A percentile compares a stretch with the other conserved stretches of the same genome.
phyloP scores from a whole-genome alignment of 106 monocot genomes.

The Apostasia shenzhenica region DNA sequence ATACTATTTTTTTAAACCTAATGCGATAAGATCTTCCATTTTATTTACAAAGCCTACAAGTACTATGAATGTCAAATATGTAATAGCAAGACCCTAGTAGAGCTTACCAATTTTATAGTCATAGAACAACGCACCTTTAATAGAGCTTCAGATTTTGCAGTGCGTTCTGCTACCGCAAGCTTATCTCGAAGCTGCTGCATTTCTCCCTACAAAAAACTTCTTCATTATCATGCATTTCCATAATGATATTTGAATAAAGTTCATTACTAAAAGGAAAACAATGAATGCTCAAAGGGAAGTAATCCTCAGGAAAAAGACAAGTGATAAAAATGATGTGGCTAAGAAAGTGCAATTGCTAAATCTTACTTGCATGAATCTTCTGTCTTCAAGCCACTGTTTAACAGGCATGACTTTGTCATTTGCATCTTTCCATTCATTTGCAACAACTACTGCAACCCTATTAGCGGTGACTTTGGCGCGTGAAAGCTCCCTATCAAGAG shows the following conservation, averaged over 20 bases:
- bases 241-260: not conserved
- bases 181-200: slow-evolving; percentile 84
- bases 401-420: slow-evolving; percentile 95
- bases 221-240: not conserved
- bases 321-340: too few relatives aligned
- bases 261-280: not conserved
- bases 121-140: slow-evolving; percentile 32
- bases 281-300: not conserved
- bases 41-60: too few relatives aligned
- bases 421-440: slow-evolving; percentile 90
- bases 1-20: too few relatives aligned
- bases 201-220: slow-evolving; percentile 37
- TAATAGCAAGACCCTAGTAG: too few relatives aligned
- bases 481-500: slow-evolving; percentile 66
- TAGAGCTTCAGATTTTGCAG: slow-evolving; percentile 66
- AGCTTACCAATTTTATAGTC: too few relatives aligned
- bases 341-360: too few relatives aligned
- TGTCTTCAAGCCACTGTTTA: slow-evolving; percentile 81
- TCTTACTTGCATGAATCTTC: slow-evolving; percentile 39
- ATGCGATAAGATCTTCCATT: too few relatives aligned
- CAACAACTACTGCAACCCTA: slow-evolving; percentile 76
- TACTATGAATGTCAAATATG: too few relatives aligned
- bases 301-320: too few relatives aligned
- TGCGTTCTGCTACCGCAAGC: slow-evolving; percentile 58
- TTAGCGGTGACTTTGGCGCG: slow-evolving; percentile 80